A percentile compares a stretch with the other conserved stretches of the same genome.
These are phyloP conservation scores for Populus deltoides DNA, from an alignment of 345 rosid species.

Conservation along the genomic window DNA sequence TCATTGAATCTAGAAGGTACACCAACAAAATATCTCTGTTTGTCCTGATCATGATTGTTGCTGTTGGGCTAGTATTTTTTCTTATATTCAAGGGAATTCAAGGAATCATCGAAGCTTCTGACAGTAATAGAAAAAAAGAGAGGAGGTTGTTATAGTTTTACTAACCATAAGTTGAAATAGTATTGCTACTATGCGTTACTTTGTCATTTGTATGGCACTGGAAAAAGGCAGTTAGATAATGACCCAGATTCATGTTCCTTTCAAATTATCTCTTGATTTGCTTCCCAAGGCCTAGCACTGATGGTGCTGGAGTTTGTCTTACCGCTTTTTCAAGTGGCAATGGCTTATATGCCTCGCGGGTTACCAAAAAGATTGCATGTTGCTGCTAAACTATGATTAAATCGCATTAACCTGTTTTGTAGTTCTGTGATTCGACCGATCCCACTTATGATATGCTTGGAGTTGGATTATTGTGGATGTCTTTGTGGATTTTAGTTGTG, in stretches of 20 bases:
- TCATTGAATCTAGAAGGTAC: conserved; percentile 71
- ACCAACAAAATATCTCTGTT: conserved; percentile 76
- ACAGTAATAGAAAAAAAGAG: conserved; percentile 42
- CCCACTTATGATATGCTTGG: conserved; percentile 78
- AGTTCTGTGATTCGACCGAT: conserved; percentile 63
- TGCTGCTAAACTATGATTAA: conserved; percentile 53
- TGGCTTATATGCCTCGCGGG: conserved; percentile 94
- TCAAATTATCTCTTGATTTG: conserved; percentile 78
- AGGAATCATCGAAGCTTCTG: conserved; percentile 55
- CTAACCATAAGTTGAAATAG: conserved; percentile 89
- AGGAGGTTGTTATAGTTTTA: conserved; percentile 46
- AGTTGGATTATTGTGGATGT: conserved; percentile 88
- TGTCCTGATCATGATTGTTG: conserved; percentile 54
- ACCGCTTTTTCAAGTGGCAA: conserved; percentile 73
- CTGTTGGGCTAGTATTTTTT: conserved; percentile 60
- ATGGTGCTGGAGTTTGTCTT: conserved; percentile 73
- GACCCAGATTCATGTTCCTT: conserved; percentile 84
- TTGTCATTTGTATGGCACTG: conserved; percentile 85
- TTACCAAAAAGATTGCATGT: conserved; percentile 54
- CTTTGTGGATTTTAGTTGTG: conserved; percentile 80
- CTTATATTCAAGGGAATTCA: conserved; percentile 84
- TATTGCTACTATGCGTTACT: conserved; percentile 67
- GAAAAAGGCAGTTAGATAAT: conserved; percentile 60
- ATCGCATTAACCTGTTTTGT: conserved; percentile 63
- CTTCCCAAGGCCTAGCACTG: conserved; percentile 77